These are phyloP conservation scores for Fomitopsis betulina DNA, from an alignment of 1,284 basidiomycete species.

Conservation along the genomic window DNA sequence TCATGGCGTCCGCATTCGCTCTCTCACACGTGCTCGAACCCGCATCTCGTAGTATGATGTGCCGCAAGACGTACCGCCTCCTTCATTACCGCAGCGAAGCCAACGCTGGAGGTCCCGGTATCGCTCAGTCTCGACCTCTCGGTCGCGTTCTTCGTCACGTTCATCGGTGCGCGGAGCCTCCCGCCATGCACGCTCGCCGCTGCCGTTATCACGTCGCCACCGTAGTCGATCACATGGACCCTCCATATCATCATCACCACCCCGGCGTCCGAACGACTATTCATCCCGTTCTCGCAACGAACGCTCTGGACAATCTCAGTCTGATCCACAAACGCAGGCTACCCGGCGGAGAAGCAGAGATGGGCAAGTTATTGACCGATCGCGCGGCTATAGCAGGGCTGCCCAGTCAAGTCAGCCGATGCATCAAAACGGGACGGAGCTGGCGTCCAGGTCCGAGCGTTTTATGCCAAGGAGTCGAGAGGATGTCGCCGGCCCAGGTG, in stretches of 20 bases:
- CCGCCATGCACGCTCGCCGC: constrained; percentile 2
- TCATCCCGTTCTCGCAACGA: constrained; percentile 3
- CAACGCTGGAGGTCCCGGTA: constrained; percentile 37
- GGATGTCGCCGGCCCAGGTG: background rate
- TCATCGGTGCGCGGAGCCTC: constrained; percentile 1
- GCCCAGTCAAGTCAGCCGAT: background rate
- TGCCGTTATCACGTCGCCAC: constrained; percentile 1
- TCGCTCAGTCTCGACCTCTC: constrained; percentile 15
- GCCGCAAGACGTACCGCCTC: constrained; percentile 32
- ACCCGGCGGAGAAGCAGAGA: background rate
- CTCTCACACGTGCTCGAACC: constrained; percentile 5
- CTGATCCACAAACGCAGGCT: background rate
- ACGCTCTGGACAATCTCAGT: background rate
- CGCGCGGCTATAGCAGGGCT: background rate
- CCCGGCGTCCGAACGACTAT: background rate
- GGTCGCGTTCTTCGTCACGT: constrained; percentile 14
- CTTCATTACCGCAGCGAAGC: constrained; percentile 26
- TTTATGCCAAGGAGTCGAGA: background rate
- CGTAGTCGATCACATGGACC: constrained; percentile 4
- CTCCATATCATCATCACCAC: background rate
- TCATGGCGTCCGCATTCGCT: background rate
- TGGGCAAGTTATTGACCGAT: background rate
- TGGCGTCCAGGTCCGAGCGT: background rate
- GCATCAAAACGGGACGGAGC: background rate
- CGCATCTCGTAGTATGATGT: constrained; percentile 47